Evolutionary conservation across 495 filamentous ascomycete genomes (phyloP), one percentile per base, ranked within the genome.

Genomic region (Penicillium simplicissimum): DNA sequence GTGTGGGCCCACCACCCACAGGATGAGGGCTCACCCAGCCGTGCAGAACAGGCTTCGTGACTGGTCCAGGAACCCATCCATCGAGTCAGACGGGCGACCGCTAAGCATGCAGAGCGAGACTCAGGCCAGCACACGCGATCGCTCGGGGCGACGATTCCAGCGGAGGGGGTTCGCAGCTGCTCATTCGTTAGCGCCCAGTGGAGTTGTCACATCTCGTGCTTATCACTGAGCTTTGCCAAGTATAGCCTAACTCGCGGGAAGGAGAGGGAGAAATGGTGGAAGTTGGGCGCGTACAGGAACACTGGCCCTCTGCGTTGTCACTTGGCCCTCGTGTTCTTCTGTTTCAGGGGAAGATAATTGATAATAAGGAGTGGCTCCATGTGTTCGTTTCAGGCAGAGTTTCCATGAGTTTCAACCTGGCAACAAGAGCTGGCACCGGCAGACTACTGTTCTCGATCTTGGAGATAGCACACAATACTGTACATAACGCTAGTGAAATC

Each of bases 161-260:
- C 58, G 56, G 62, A 65, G 62, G 43, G 47, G 34, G 23, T 42
- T 11, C 55, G 23, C 21, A 42, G 31, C 10, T 23, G 35, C 37
- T 53, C n/a, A 70, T 71, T 71, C 53, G 69, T 61, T 40, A 31
- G 55, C 19, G 15, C 28, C 28, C 21, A 9, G 69, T 63, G 67
- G 69, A 65, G 67, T 57, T 59, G 57, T 71, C 69, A 71, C 69
- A 69, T 52, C 40, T 62, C 25, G 19, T 61, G 64, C 63, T 65
- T 63, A 69, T 66, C 54, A 48, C 54, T 28, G 45, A 65, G 57
- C 61, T 55, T 33, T 55, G 48, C 55, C 43, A 53, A 43, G 55
- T 55, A 56, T 55, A 53, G 38, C 35, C n/a, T 14, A 21, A 31
- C 31, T 35, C 47, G 52, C 54, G 35, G 54, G 48, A 25, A 25